Conservation (phyloP, 2,329 filamentous ascomycete genomes). For the Fusarium hainanense region DNA sequence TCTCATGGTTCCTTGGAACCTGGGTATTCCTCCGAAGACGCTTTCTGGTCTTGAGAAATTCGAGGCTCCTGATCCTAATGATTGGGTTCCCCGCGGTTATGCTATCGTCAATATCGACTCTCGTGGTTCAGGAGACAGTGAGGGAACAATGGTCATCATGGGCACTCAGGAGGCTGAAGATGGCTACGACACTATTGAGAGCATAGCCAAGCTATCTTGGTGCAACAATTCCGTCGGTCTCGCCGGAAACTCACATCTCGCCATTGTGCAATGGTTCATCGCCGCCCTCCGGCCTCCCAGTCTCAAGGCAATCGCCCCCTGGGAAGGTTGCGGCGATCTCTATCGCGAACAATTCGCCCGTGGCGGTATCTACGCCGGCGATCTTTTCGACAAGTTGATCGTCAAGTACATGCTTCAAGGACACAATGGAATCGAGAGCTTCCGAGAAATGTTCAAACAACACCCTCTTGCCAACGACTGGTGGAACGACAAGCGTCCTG, state of each 20-base stretch:
- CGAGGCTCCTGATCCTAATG: slow-evolving; percentile 10
- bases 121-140: slow-evolving; percentile 1
- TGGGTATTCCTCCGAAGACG: neutral
- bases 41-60: slow-evolving; percentile 12
- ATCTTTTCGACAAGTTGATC: slow-evolving; percentile 5
- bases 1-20: slow-evolving; percentile 9
- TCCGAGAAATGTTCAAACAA: slow-evolving; percentile 12
- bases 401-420: slow-evolving; percentile 25
- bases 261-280: slow-evolving; percentile 21
- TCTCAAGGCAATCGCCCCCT: slow-evolving; percentile 13
- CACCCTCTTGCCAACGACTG: slow-evolving; percentile 2
- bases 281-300: neutral
- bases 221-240: neutral
- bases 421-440: neutral
- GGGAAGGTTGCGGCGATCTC: slow-evolving; percentile 5
- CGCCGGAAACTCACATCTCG: slow-evolving; percentile 13
- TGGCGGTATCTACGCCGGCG: neutral
- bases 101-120: slow-evolving; percentile 17
- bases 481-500: slow-evolving; percentile 15
- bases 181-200: slow-evolving; percentile 3
- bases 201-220: neutral
- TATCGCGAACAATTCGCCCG: slow-evolving; percentile 10
- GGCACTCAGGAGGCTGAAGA: slow-evolving; percentile 12
- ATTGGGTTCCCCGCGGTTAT: slow-evolving; percentile 18
- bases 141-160: slow-evolving; percentile 16